Percentiles rank a stretch among this genome's conserved stretches.
Conservation (phyloP, 768 basidiomycete genomes). For the Lactifluus subvellereus region DNA sequence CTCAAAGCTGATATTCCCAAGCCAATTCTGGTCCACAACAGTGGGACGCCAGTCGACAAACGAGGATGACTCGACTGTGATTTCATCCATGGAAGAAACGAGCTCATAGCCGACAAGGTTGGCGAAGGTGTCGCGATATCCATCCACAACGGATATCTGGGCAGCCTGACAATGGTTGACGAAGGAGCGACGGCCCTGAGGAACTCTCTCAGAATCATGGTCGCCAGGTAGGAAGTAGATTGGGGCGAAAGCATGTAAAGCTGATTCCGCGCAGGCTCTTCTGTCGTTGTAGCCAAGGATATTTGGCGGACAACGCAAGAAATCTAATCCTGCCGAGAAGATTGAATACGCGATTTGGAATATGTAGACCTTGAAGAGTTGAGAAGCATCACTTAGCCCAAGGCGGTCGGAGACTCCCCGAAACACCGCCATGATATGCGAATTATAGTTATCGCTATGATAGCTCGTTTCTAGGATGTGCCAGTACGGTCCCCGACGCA, state of each 20-base stretch:
- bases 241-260: slow-evolving; percentile 63
- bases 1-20: slow-evolving; percentile 33
- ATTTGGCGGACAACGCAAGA: slow-evolving; percentile 56
- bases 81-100: slow-evolving; percentile 40
- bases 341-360: slow-evolving; percentile 71
- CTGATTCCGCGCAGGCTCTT: slow-evolving; percentile 58
- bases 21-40: slow-evolving; percentile 31
- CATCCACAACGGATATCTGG: slow-evolving; percentile 44
- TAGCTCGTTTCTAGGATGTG: slow-evolving; percentile 72
- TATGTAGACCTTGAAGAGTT: slow-evolving; percentile 74
- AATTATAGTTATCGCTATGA: slow-evolving; percentile 36
- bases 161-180: slow-evolving; percentile 56
- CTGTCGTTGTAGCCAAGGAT: slow-evolving; percentile 72
- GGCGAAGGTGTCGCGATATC: slow-evolving; percentile 57
- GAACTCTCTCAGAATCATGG: slow-evolving; percentile 27
- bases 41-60: not conserved
- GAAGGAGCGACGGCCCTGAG: slow-evolving; percentile 45
- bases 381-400: slow-evolving; percentile 52
- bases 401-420: slow-evolving; percentile 57
- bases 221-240: slow-evolving; percentile 50
- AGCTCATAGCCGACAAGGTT: slow-evolving; percentile 62
- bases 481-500: slow-evolving; percentile 81
- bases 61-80: slow-evolving; percentile 15
- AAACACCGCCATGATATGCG: slow-evolving; percentile 47
- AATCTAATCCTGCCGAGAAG: slow-evolving; percentile 42